phyloP scores from a whole-genome alignment of 2,329 filamentous ascomycete species.

The Fusarium foetens region DNA sequence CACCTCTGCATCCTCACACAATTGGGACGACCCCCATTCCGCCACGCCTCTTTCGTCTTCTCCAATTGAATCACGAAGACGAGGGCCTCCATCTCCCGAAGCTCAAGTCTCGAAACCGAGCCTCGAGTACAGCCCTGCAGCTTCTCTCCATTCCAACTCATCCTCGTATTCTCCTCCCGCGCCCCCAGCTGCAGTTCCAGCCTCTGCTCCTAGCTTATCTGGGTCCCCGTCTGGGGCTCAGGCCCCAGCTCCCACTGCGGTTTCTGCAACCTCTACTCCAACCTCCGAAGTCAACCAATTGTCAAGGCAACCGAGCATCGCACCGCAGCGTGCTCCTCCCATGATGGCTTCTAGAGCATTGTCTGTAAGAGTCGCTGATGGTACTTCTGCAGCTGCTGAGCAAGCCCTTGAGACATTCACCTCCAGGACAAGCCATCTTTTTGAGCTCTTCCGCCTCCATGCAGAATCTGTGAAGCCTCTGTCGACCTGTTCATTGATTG shows the following conservation, averaged over 20 bases:
- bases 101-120: constrained; percentile 37
- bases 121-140: constrained; percentile 56
- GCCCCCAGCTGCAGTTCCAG: constrained; percentile 18
- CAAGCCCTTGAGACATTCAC: constrained; percentile 77
- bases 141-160: constrained; percentile 49
- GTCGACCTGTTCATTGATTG: constrained; percentile 68
- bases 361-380: constrained; percentile 56
- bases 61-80: constrained; percentile 39
- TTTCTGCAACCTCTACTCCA: constrained; percentile 9
- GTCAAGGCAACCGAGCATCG: constrained; percentile 38
- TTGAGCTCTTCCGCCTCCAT: constrained; percentile 79
- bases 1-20: constrained; percentile 47
- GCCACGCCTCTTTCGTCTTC: constrained; percentile 41
- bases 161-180: constrained; percentile 46
- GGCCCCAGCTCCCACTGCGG: neutral
- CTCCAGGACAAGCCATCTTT: constrained; percentile 76
- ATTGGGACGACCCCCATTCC: constrained; percentile 49
- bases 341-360: constrained; percentile 47
- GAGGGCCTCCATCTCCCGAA: constrained; percentile 45
- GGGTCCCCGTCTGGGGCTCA: constrained; percentile 1
- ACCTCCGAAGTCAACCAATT: constrained; percentile 34
- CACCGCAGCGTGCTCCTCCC: constrained; percentile 43
- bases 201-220: constrained; percentile 4
- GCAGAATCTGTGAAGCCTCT: constrained; percentile 78
- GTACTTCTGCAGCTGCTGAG: constrained; percentile 61